Base-by-base conservation (phyloP, 2,329 filamentous ascomycete genomes). In the Neofusicoccum cordaticola region DNA sequence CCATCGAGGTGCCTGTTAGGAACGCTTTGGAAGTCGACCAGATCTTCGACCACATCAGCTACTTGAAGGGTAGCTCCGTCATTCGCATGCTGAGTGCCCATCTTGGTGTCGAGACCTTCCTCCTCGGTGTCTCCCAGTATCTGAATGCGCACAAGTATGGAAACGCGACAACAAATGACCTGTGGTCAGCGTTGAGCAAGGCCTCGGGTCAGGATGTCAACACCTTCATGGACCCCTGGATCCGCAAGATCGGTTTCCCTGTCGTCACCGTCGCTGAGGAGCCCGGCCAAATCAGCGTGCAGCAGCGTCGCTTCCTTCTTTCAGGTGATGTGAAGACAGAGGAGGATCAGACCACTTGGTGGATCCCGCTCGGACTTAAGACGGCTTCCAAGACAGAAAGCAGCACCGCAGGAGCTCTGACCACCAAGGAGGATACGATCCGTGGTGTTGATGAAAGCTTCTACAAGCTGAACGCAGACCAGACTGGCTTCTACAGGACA, bases 21-120 rank as follows among this genome's bases (percentile, higher is more conserved):
- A 93, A 97, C 75, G 95, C 93, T 35, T 86, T 98, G 11, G 95
- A 98, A 71, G 92, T 98, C 69, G 96, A 98, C 77, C 95, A 99
- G 78, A 96, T 98, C 69, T 99, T 99, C 74, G 95, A 99, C 76
- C 87, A 90, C 75, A 98, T 99, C 79, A 96, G 91, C 79, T 99
- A 98, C 75, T 84, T 96, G 67, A 98, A 99, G 82, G 95, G 95
- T 41, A 96, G 92, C 80, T 97, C 94, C 2, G 91, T 95, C 66
- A 95, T 99, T 73, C 90, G 95, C 73, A 99, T 99, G 95, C 81
- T 99, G 71, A 94, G 92, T 70, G 89, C 90, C 71, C 91, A 98
- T 77, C 86, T 99, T 17, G 93, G 93, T 13, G 88, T 90, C 61
- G 88, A 97, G 72, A 90, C 87, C 1, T 99, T 99, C 84, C 83